Percentiles rank a stretch among this genome's conserved stretches.
Evolutionary conservation across 2,329 filamentous ascomycete species (phyloP).

Genomic region (Penicillium sp.): DNA sequence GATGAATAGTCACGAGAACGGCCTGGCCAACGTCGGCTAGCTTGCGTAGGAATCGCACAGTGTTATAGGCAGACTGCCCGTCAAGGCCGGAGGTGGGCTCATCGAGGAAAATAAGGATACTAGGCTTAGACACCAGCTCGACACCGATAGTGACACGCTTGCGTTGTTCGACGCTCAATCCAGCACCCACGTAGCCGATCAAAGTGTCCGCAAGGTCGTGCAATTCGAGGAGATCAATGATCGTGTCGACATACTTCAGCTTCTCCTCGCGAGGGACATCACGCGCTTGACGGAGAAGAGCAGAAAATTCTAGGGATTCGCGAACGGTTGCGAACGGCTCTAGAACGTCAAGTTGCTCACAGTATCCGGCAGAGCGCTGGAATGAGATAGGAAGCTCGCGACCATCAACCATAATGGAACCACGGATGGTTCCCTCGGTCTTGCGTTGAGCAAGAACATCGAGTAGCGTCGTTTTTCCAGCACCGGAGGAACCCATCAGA

Average conservation of each 20-base stretch:
- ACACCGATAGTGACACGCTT: slow-evolving; percentile 20
- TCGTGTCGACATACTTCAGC: slow-evolving; percentile 15
- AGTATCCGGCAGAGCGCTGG: slow-evolving; percentile 19
- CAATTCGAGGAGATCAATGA: slow-evolving; percentile 14
- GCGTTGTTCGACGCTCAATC: slow-evolving; percentile 17
- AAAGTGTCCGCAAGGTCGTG: slow-evolving; percentile 15
- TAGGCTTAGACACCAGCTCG: slow-evolving; percentile 17
- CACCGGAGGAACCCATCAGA: slow-evolving; percentile 18
- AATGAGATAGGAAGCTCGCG: slow-evolving; percentile 15
- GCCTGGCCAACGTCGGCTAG: slow-evolving; percentile 18
- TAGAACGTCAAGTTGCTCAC: slow-evolving; percentile 17
- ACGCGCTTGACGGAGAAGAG: slow-evolving; percentile 8
- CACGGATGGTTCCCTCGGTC: slow-evolving; percentile 14
- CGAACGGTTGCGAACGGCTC: slow-evolving; percentile 18
- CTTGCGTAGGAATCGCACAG: slow-evolving; percentile 15
- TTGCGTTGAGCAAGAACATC: slow-evolving; percentile 18
- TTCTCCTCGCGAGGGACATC: slow-evolving; percentile 15
- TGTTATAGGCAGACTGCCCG: slow-evolving; percentile 17
- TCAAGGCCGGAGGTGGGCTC: slow-evolving; percentile 18
- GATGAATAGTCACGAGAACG: slow-evolving; percentile 17
- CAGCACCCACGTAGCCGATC: slow-evolving; percentile 12
- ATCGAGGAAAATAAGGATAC: slow-evolving; percentile 19
- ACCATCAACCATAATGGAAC: slow-evolving; percentile 15
- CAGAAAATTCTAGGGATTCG: slow-evolving; percentile 14
- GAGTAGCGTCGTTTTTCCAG: slow-evolving; percentile 15